A percentile compares a stretch with the other conserved stretches of the same genome.
Evolutionary conservation across 2,329 filamentous ascomycete species (phyloP).

Genomic region (Exophiala lecanii-corni): DNA sequence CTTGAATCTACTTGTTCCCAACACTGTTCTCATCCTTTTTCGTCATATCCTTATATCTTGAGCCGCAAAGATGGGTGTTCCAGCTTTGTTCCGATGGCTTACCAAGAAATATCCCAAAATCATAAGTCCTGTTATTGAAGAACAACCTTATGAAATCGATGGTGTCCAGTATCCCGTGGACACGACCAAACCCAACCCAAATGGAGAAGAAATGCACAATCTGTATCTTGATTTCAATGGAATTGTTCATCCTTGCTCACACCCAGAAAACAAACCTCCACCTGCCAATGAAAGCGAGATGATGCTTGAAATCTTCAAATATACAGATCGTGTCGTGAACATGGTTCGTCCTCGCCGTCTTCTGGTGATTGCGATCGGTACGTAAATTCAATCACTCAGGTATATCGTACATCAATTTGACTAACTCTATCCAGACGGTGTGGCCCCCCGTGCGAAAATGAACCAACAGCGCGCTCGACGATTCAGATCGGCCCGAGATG

Average conservation of each 20-base stretch:
- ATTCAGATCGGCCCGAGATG: constrained; percentile 91
- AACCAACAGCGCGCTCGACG: constrained; percentile 96
- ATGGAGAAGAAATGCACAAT: constrained; percentile 97
- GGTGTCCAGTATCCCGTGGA: constrained; percentile 81
- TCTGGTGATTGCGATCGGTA: constrained; percentile 94
- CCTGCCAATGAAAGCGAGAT: constrained; percentile 96
- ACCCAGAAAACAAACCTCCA: constrained; percentile 87
- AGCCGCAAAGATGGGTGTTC: constrained; percentile 86
- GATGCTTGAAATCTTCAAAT: constrained; percentile 98
- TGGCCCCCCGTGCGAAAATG: constrained; percentile 98
- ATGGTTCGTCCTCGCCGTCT: constrained; percentile 97
- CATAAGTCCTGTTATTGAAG: constrained; percentile 84
- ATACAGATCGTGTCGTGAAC: constrained; percentile 97
- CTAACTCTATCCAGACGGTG: constrained; percentile 79
- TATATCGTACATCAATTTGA: no score
- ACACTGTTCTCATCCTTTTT: no score
- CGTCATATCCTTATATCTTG: no score
- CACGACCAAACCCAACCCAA: constrained; percentile 79
- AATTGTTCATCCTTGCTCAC: constrained; percentile 97
- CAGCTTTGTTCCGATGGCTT: constrained; percentile 92
- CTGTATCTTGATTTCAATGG: constrained; percentile 99
- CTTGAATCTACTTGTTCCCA: no score
- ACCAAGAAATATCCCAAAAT: constrained; percentile 98
- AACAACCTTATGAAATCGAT: constrained; percentile 75
- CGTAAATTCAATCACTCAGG: constrained; percentile 31